These are phyloP conservation scores for Verticillium nonalfalfae DNA, from an alignment of 2,329 filamentous ascomycete genomes.

Conservation along the genomic window DNA sequence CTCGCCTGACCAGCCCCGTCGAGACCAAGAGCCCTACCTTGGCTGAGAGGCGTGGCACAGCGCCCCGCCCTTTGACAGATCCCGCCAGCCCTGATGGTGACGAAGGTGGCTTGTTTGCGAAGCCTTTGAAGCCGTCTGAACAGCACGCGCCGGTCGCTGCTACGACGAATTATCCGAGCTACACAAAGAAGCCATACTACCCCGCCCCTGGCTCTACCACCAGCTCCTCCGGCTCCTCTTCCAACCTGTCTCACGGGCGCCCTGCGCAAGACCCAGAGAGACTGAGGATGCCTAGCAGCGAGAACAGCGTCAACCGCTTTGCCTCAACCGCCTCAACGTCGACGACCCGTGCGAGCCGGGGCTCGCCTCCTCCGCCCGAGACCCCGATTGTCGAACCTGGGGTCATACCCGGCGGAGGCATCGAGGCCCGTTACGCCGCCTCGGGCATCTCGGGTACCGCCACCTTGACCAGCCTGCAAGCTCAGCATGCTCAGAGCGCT, in stretches of 20 bases:
- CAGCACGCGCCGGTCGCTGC: conserved; percentile 28
- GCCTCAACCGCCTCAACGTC: conserved; percentile 86
- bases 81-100: conserved; percentile 72
- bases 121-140: conserved; percentile 44
- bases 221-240: conserved; percentile 17
- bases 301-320: conserved; percentile 53
- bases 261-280: conserved; percentile 20
- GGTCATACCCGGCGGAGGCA: conserved; percentile 67
- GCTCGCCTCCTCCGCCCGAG: conserved; percentile 91
- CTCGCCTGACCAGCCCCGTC: conserved; percentile 49
- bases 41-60: conserved; percentile 76
- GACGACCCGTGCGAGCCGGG: conserved; percentile 84
- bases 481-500: conserved; percentile 59
- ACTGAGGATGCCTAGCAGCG: conserved; percentile 29
- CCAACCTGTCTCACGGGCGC: not conserved
- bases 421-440: conserved; percentile 86
- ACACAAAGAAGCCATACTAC: conserved; percentile 54
- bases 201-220: conserved; percentile 43
- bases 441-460: conserved; percentile 83
- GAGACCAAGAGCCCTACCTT: conserved; percentile 58
- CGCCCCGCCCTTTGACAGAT: conserved; percentile 75
- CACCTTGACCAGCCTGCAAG: conserved; percentile 67
- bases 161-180: conserved; percentile 34
- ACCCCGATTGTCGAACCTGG: conserved; percentile 76
- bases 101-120: conserved; percentile 74